phyloP scores from a whole-genome alignment of 2,329 filamentous ascomycete genomes.

The Arachnomyces sp. region DNA sequence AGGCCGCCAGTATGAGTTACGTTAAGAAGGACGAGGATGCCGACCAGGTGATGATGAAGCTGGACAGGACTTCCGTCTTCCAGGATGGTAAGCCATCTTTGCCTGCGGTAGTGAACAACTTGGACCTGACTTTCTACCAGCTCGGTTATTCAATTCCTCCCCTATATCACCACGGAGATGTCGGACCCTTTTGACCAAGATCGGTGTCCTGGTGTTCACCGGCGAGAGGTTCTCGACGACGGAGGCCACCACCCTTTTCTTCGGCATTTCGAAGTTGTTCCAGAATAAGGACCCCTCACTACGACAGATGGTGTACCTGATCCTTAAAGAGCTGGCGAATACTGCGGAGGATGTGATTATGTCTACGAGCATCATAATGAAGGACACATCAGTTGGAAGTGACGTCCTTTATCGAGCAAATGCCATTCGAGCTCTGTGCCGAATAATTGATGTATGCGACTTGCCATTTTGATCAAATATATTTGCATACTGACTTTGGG shows the following conservation, averaged over 20 bases:
- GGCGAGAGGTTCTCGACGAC: constrained; percentile 95
- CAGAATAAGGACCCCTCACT: constrained; percentile 98
- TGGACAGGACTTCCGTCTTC: constrained; percentile 95
- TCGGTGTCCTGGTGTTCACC: constrained; percentile 89
- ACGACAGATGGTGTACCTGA: constrained; percentile 96
- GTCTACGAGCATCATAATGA: constrained; percentile 99
- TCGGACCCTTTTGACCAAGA: constrained; percentile 93
- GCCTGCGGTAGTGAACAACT: constrained; percentile 13
- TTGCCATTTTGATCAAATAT: constrained; percentile 1
- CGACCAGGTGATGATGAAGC: constrained; percentile 86
- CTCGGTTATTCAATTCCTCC: constrained; percentile 94
- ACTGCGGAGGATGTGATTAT: constrained; percentile 99
- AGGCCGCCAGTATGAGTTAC: constrained; percentile 65
- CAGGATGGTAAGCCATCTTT: constrained; percentile 70
- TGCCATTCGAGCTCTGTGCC: constrained; percentile 87
- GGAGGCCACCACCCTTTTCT: constrained; percentile 96
- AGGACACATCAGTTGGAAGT: constrained; percentile 91
- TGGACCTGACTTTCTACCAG: constrained; percentile 41
- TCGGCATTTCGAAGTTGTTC: constrained; percentile 97
- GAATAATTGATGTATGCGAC: constrained; percentile 78
- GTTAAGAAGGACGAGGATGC: constrained; percentile 99
- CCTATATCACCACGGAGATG: constrained; percentile 96
- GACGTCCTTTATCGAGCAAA: constrained; percentile 92
- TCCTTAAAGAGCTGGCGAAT: constrained; percentile 93
- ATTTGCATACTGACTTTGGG: not conserved